Conservation (phyloP, 2,329 filamentous ascomycete genomes). For the Tolypocladium amazonense region DNA sequence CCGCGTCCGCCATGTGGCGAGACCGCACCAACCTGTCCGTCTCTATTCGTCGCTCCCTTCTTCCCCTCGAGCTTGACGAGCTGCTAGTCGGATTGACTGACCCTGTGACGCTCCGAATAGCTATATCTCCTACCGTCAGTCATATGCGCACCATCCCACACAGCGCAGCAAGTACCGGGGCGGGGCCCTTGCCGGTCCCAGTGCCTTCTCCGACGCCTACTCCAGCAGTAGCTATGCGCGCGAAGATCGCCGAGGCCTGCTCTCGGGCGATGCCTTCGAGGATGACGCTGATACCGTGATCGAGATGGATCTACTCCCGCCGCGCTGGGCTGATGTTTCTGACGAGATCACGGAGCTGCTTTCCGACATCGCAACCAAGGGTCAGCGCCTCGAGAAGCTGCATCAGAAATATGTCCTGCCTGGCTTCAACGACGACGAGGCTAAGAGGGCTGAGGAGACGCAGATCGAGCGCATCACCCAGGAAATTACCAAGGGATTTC, state of each 20-base stretch:
- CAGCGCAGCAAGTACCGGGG: conserved; percentile 64
- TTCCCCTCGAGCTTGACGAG: not conserved
- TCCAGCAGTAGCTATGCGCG: conserved; percentile 34
- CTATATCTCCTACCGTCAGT: conserved; percentile 98
- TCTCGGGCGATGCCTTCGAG: conserved; percentile 66
- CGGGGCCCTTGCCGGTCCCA: conserved; percentile 33
- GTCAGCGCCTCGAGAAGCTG: conserved; percentile 76
- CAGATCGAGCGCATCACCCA: conserved; percentile 88
- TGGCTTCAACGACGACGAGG: conserved; percentile 90
- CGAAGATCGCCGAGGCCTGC: conserved; percentile 63
- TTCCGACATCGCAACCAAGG: conserved; percentile 69
- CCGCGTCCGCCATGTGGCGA: conserved; percentile 80
- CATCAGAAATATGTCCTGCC: conserved; percentile 96
- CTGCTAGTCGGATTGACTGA: not conserved
- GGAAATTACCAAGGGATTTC: conserved; percentile 79
- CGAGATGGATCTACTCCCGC: conserved; percentile 94
- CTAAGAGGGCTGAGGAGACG: conserved; percentile 75
- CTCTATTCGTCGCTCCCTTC: conserved; percentile 4
- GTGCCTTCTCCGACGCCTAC: conserved; percentile 49
- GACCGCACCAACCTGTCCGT: conserved; percentile 95
- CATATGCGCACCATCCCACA: conserved; percentile 86
- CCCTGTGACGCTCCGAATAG: conserved; percentile 33
- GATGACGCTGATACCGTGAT: conserved; percentile 92
- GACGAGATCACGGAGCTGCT: conserved; percentile 86
- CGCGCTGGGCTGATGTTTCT: conserved; percentile 89